Evolutionary conservation across 495 filamentous ascomycete genomes (phyloP).

Genomic region (Talaromyces trachyspermus): DNA sequence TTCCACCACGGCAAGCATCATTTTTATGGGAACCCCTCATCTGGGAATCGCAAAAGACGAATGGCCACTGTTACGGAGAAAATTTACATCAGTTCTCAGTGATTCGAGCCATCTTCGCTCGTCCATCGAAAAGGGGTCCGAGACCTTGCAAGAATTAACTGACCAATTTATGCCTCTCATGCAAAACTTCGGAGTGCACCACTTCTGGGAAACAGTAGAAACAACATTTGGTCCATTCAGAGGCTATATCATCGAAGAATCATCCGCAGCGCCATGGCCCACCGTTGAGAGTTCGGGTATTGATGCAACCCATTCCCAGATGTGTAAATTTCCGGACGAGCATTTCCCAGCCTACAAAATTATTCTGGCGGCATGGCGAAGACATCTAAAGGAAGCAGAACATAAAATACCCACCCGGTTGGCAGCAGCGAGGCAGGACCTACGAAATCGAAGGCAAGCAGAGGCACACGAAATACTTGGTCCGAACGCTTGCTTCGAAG

Average conservation of each 20-base stretch:
- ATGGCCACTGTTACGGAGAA: too few species aligned
- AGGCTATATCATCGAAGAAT: slow-evolving; percentile 26
- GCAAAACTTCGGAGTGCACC: slow-evolving; percentile 30
- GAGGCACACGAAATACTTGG: too few species aligned
- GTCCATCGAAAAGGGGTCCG: slow-evolving; percentile 25
- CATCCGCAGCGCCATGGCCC: slow-evolving; percentile 25
- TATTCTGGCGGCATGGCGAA: too few species aligned
- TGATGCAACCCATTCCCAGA: slow-evolving; percentile 16
- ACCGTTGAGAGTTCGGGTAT: slow-evolving; percentile 25
- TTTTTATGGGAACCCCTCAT: slow-evolving; percentile 38
- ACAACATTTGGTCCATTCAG: slow-evolving; percentile 23
- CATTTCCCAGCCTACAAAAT: too few species aligned
- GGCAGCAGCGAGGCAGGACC: too few species aligned
- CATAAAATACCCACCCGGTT: too few species aligned
- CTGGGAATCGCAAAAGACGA: too few species aligned
- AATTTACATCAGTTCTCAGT: too few species aligned
- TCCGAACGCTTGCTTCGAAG: too few species aligned
- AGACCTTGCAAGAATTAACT: slow-evolving; percentile 33
- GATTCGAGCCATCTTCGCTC: too few species aligned
- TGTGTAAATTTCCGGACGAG: slow-evolving; percentile 18
- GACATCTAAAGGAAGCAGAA: too few species aligned
- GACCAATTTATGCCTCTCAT: slow-evolving; percentile 37
- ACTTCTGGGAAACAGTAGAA: slow-evolving; percentile 38
- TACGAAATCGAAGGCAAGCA: too few species aligned
- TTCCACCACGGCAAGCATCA: slow-evolving; percentile 25